A percentile compares a stretch with the other conserved stretches of the same genome.
Evolutionary conservation across 495 filamentous ascomycete genomes (phyloP).

Genomic region (Neurospora discreta): DNA sequence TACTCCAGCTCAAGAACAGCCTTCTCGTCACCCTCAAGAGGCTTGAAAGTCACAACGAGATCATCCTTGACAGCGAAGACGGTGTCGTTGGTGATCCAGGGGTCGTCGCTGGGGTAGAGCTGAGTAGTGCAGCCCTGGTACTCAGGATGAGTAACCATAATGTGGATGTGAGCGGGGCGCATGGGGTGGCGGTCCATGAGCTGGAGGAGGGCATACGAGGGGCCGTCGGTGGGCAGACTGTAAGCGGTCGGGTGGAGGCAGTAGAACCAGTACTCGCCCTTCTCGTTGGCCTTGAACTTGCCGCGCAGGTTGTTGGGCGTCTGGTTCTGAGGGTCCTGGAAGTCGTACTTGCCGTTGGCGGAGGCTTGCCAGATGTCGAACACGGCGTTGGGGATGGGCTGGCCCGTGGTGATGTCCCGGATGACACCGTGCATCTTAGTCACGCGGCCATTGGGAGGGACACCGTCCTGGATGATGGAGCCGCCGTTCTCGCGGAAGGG

Average conservation of each 20-base stretch:
- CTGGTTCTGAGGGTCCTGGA: slow-evolving; percentile 73
- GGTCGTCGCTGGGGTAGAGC: slow-evolving; percentile 62
- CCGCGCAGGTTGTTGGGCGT: slow-evolving; percentile 71
- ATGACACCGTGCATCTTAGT: slow-evolving; percentile 68
- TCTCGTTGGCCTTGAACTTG: slow-evolving; percentile 67
- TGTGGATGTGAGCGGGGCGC: slow-evolving; percentile 76
- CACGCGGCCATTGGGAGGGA: slow-evolving; percentile 48
- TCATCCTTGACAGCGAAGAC: slow-evolving; percentile 77
- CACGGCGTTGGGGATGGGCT: slow-evolving; percentile 57
- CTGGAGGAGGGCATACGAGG: slow-evolving; percentile 55
- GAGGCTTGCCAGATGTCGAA: slow-evolving; percentile 83
- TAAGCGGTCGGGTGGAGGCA: slow-evolving; percentile 76
- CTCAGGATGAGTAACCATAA: slow-evolving; percentile 50
- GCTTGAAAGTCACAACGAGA: slow-evolving; percentile 60
- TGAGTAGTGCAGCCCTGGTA: slow-evolving; percentile 64
- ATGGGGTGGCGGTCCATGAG: slow-evolving; percentile 74
- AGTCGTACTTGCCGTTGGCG: slow-evolving; percentile 79
- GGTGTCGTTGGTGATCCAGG: slow-evolving; percentile 57
- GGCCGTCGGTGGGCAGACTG: slow-evolving; percentile 63
- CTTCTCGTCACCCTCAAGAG: slow-evolving; percentile 47
- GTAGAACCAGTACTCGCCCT: slow-evolving; percentile 70
- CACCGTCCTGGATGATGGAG: slow-evolving; percentile 57
- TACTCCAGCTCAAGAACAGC: slow-evolving; percentile 62
- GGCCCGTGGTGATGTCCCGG: slow-evolving; percentile 58
- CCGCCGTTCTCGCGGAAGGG: slow-evolving; percentile 63